Conservation (phyloP, 2,329 filamentous ascomycete genomes). For the Cladorrhinum sp. region DNA sequence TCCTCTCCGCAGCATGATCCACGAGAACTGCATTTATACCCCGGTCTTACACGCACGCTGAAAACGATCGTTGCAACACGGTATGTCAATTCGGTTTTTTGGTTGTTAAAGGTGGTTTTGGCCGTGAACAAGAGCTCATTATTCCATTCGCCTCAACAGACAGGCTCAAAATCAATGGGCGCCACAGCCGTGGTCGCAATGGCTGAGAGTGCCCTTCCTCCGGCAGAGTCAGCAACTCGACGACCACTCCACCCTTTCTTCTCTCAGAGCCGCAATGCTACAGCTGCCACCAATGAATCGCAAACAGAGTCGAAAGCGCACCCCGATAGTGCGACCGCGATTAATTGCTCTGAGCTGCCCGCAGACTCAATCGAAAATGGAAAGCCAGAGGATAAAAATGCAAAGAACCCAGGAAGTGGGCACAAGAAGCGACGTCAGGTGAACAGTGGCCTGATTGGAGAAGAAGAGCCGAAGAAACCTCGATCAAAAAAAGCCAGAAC, state of each 20-base stretch:
- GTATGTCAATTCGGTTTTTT: not conserved
- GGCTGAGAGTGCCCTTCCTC: constrained; percentile 30
- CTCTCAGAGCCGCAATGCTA: constrained; percentile 27
- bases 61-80: not conserved
- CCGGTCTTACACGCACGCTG: constrained; percentile 18
- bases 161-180: not conserved
- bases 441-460: constrained; percentile 17
- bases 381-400: constrained; percentile 11
- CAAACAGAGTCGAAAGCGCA: not conserved
- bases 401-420: constrained; percentile 11
- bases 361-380: constrained; percentile 1
- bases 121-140: not conserved
- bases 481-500: constrained; percentile 27
- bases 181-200: constrained; percentile 36
- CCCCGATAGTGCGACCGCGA: not conserved
- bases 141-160: constrained; percentile 6
- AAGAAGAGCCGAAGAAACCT: constrained; percentile 22
- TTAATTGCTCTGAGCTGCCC: not conserved
- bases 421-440: constrained; percentile 30
- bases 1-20: constrained; percentile 10
- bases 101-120: not conserved
- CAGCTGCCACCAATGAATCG: not conserved
- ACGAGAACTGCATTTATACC: not conserved
- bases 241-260: constrained; percentile 59
- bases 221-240: constrained; percentile 11